Evolutionary conservation across 2,329 filamentous ascomycete genomes (phyloP).

Genomic region (Cladosporium sp.): DNA sequence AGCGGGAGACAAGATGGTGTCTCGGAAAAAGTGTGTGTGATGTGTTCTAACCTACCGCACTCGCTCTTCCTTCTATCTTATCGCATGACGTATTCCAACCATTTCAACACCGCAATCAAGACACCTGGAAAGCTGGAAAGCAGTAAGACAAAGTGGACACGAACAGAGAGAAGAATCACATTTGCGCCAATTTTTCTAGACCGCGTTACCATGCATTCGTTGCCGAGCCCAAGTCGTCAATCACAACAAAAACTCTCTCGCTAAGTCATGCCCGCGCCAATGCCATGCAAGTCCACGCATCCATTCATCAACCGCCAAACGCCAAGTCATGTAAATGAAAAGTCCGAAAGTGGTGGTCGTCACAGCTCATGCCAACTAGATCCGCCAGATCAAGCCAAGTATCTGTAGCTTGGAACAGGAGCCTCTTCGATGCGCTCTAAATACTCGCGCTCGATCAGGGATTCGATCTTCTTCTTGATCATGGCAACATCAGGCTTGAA

Average conservation of each 20-base stretch:
- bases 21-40: no score
- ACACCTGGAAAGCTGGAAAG: no score
- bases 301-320: neutral
- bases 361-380: neutral
- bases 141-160: neutral
- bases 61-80: no score
- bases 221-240: neutral
- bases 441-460: conserved; percentile 74
- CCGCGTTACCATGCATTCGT: neutral
- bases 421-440: conserved; percentile 72
- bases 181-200: neutral
- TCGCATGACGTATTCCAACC: no score
- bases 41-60: no score
- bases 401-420: conserved; percentile 64
- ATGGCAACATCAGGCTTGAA: conserved; percentile 76
- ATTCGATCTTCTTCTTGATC: conserved; percentile 80
- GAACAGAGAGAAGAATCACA: neutral
- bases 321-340: neutral
- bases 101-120: no score
- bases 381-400: conserved; percentile 59
- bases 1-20: no score
- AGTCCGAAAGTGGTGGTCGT: neutral
- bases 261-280: neutral
- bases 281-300: neutral
- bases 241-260: neutral